A percentile compares a stretch with the other conserved stretches of the same genome.
Conservation (phyloP, 805 yeast genomes). For the Saccharomyces jurei region DNA sequence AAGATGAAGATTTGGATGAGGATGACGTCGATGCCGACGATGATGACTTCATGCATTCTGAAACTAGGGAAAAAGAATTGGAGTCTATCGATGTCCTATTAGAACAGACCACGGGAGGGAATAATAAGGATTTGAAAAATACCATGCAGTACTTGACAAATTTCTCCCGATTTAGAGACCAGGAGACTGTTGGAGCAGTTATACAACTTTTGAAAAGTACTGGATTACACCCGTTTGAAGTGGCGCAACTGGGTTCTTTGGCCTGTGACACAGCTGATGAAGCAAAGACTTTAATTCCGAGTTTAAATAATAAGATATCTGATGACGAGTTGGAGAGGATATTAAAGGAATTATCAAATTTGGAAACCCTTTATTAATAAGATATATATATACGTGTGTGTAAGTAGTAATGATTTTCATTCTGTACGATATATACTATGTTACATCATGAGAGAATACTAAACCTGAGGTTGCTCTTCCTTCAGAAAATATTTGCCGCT, state of each 20-base stretch:
- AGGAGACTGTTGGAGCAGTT: conserved; percentile 87
- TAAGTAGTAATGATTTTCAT: conserved; percentile 3
- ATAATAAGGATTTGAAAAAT: conserved; percentile 83
- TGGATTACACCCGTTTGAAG: conserved; percentile 87
- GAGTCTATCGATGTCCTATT: conserved; percentile 26
- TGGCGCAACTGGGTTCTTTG: conserved; percentile 80
- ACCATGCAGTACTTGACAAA: conserved; percentile 78
- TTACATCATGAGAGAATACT: background rate
- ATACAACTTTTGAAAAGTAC: conserved; percentile 72
- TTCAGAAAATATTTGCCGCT: conserved; percentile 33
- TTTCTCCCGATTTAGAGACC: conserved; percentile 86
- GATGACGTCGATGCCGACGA: conserved; percentile 23
- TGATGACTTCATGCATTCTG: conserved; percentile 36
- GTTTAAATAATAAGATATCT: conserved; percentile 69
- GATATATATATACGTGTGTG: conserved; percentile 8
- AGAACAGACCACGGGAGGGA: conserved; percentile 46
- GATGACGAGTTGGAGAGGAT: conserved; percentile 83
- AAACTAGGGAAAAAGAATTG: conserved; percentile 38
- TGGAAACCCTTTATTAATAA: conserved; percentile 38
- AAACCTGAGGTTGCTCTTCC: background rate
- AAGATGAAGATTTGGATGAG: conserved; percentile 14
- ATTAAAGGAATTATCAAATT: conserved; percentile 74
- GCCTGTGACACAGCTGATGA: conserved; percentile 96
- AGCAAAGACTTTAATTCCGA: conserved; percentile 89
- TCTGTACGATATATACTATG: background rate